Base-by-base conservation (phyloP, 2,329 filamentous ascomycete genomes). In the Aspergillus sclerotialis region DNA sequence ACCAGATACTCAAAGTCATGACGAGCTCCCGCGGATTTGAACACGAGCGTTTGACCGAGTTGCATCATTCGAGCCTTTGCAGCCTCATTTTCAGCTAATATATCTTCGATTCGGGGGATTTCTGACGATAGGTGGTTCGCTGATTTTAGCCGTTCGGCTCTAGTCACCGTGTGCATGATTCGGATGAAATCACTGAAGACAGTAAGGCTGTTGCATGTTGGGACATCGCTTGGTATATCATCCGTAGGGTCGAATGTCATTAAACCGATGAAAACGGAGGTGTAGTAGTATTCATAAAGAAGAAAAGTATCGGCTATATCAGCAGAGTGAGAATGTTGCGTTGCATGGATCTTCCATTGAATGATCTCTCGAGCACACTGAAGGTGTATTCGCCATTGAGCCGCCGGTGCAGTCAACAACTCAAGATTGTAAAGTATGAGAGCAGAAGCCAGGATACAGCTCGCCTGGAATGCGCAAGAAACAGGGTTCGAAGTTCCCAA, bases 371-470 rank as follows among this genome's bases (percentile, higher is more conserved):
- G 38, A 9, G 48, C 48, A 3, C 46, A 46, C 17, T 52, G 42
- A 23, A 52, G 44, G 33, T 54, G 49, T 12, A 54, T 39, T 16
- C 32, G 39, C 49, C 51, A 53, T 28, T 42, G 43, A 4, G 40
- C 31, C 16, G 37, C 35, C 23, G 49, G 40, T 4, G 43, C 44
- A 2, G 40, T 38, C 5, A 48, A 42, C 18, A 54, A 37, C 14
- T 54, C 51, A 4, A 52, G 35, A 14, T 54, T 54, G 30, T 49
- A 54, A 3, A 54, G 38, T 6, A 54, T 37, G 11, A 53, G 37
- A 7, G 46, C 42, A 2, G 51, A 49, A 2, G 51, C 51, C n/a
- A 53, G 31, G 5, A 44, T 35, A 28, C 13, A 30, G n/a, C 31
- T 32, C 11, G 31, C 14, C 28, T 42, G 29, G 14, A 17, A 26